A percentile compares a stretch with the other conserved stretches of the same genome.
Evolutionary conservation across 352 stramenopile genomes (phyloP).

Genomic region (Phytophthora aleatoria): DNA sequence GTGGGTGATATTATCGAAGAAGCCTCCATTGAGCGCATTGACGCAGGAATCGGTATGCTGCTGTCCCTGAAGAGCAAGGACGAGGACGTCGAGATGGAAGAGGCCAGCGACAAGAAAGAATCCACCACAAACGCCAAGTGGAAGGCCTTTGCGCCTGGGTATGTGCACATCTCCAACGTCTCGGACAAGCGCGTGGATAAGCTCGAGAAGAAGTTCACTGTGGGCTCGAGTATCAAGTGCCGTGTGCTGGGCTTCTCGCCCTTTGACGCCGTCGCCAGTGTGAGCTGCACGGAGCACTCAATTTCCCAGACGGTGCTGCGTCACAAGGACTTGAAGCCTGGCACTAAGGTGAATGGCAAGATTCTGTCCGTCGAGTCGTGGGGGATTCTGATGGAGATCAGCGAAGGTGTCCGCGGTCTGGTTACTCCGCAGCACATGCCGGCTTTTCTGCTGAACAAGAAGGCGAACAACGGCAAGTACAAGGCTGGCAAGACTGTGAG

Average conservation of each 20-base stretch:
- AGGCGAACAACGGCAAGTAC: constrained; percentile 73
- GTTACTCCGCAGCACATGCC: constrained; percentile 80
- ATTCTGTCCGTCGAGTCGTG: constrained; percentile 83
- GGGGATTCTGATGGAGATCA: constrained; percentile 87
- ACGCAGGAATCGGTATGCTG: constrained; percentile 86
- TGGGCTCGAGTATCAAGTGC: constrained; percentile 65
- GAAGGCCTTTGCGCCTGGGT: constrained; percentile 82
- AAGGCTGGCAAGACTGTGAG: constrained; percentile 77
- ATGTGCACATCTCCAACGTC: constrained; percentile 90
- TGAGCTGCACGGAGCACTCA: constrained; percentile 81
- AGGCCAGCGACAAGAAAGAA: constrained; percentile 33
- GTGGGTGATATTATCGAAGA: constrained; percentile 79
- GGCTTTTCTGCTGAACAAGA: constrained; percentile 71
- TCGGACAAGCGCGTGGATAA: constrained; percentile 85
- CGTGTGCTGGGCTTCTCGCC: constrained; percentile 86
- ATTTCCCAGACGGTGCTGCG: constrained; percentile 80
- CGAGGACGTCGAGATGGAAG: constrained; percentile 61
- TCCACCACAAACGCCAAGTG: constrained; percentile 58
- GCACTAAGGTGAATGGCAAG: constrained; percentile 77
- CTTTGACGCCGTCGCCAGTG: constrained; percentile 85
- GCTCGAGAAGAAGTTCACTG: constrained; percentile 85
- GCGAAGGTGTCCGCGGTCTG: constrained; percentile 82
- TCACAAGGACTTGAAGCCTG: constrained; percentile 77
- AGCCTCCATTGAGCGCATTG: constrained; percentile 81
- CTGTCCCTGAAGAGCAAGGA: constrained; percentile 69